Conservation (phyloP, 176 grass and related monocot species). For the Oryza brachyantha region DNA sequence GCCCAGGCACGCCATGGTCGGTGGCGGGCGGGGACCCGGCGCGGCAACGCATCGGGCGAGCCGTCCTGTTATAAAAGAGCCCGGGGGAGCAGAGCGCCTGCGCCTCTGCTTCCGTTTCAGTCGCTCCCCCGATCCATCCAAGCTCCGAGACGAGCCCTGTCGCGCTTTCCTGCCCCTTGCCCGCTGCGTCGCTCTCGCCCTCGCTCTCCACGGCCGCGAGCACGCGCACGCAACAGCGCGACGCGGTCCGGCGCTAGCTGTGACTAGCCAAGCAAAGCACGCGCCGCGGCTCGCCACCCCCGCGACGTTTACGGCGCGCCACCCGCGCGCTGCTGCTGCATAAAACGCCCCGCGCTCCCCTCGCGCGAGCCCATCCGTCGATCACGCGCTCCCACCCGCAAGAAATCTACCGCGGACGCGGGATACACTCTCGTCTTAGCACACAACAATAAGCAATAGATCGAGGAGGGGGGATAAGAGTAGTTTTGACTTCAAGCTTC, state of each 20-base stretch:
- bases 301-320: neutral
- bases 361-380: neutral
- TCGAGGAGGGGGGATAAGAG: neutral
- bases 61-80: neutral
- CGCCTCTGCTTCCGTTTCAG: neutral
- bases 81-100: neutral
- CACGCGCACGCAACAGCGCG: neutral
- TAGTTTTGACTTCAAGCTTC: neutral
- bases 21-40: neutral
- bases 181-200: neutral
- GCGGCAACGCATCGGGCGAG: neutral
- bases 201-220: neutral
- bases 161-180: neutral
- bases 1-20: neutral
- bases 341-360: conserved; percentile 20
- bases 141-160: neutral
- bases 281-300: neutral
- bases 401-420: neutral
- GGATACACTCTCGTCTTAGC: neutral
- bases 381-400: neutral
- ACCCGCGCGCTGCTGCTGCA: neutral
- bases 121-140: neutral
- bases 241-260: neutral
- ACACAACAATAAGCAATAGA: neutral
- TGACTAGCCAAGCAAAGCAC: conserved; percentile 5